Conservation (phyloP, 1,284 basidiomycete species). For the Moesziomyces sp. region DNA sequence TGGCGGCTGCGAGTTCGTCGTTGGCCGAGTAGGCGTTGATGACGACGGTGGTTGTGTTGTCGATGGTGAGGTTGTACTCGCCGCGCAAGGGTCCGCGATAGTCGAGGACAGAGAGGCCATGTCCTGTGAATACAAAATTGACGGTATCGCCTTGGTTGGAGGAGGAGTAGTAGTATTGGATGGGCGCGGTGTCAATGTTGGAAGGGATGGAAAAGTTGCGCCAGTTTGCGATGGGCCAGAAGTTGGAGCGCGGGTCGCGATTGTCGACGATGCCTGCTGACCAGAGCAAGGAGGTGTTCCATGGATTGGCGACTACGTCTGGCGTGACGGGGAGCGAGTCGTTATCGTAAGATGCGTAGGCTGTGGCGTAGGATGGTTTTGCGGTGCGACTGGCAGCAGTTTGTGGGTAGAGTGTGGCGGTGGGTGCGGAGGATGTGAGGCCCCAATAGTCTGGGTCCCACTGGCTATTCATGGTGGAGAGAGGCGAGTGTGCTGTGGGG, state of each 20-base stretch:
- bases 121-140: conserved; percentile 35
- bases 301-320: conserved; percentile 43
- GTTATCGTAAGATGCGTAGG: no score
- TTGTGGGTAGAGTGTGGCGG: no score
- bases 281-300: conserved; percentile 44
- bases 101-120: conserved; percentile 40
- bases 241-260: conserved; percentile 35
- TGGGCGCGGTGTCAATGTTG: conserved; percentile 32
- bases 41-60: conserved; percentile 19
- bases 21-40: conserved; percentile 28
- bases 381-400: no score
- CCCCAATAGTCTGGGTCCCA: no score
- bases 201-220: conserved; percentile 17
- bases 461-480: no score
- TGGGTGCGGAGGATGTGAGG: no score
- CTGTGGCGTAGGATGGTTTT: neutral
- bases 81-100: conserved; percentile 26
- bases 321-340: neutral
- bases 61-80: conserved; percentile 37
- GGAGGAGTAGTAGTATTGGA: conserved; percentile 35
- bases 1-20: conserved; percentile 20
- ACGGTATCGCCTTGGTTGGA: conserved; percentile 19
- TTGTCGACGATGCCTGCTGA: conserved; percentile 34
- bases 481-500: no score
- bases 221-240: conserved; percentile 24